Percentiles rank a stretch among this genome's conserved stretches.
Evolutionary conservation across 768 basidiomycete genomes (phyloP).

Genomic region (Leccinum uliginosum): DNA sequence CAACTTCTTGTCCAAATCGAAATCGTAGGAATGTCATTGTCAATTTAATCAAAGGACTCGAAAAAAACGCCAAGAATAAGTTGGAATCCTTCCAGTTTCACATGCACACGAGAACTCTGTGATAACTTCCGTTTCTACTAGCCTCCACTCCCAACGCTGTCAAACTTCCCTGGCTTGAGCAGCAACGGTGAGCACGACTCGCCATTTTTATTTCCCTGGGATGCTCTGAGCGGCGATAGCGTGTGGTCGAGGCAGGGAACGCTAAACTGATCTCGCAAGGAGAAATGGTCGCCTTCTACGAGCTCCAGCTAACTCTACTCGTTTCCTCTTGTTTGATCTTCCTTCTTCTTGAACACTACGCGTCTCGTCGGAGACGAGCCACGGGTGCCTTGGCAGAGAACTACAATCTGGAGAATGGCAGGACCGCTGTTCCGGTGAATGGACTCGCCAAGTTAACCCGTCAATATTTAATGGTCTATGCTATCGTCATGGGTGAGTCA

Average conservation of each 20-base stretch:
- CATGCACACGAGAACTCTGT: neutral
- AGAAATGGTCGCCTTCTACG: slow-evolving; percentile 36
- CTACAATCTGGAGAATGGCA: slow-evolving; percentile 30
- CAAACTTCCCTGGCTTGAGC: neutral
- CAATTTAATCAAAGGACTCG: neutral
- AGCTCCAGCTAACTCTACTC: slow-evolving; percentile 37
- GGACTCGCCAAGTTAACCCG: slow-evolving; percentile 33
- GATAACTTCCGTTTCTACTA: neutral
- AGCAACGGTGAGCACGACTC: slow-evolving; percentile 7
- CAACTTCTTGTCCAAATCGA: too few species aligned
- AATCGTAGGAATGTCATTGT: too few species aligned
- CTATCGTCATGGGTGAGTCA: slow-evolving; percentile 64
- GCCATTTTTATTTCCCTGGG: neutral
- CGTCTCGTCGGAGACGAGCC: slow-evolving; percentile 23
- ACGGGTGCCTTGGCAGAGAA: slow-evolving; percentile 21
- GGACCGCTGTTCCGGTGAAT: slow-evolving; percentile 15
- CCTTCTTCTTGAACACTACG: slow-evolving; percentile 33
- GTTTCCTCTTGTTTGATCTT: slow-evolving; percentile 31
- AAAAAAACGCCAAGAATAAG: neutral
- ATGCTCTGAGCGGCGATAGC: neutral
- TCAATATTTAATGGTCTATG: slow-evolving; percentile 65
- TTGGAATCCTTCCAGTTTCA: neutral
- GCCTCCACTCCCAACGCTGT: neutral
- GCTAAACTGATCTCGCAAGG: neutral
- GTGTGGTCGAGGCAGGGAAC: neutral